Base-by-base conservation (phyloP, 805 yeast genomes). In the Barnettozyma botsteinii region DNA sequence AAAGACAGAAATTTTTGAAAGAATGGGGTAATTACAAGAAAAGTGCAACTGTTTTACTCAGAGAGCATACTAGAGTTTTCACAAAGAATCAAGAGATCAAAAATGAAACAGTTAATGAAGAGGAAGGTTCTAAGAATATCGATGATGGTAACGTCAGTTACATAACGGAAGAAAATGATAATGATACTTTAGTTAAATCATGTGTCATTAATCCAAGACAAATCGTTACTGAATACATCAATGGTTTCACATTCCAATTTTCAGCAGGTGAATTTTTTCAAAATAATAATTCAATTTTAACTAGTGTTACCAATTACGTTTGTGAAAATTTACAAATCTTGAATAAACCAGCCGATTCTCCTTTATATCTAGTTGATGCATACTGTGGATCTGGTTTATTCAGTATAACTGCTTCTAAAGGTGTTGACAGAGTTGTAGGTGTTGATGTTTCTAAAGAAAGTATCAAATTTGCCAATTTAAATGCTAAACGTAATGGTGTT, bases 261-360 rank as follows among this genome's bases (percentile, higher is more conserved):
- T 80, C 88, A 24, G 97, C 97, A 0, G 95, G 96, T 41, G 96
- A 89, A 60, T 93, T 93, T 58, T 93, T 93, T 70, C 98, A 91
- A 64, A 91, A 91, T 65, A 91, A 91, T 64, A 89, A 88, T 61
- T 81, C 95, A 17, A 91, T 93, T 20, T 66, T 93, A 46, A 96
- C 97, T 3, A 60, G 68, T 3, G 94, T 93, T 15, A 83, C 95
- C 5, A 68, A 70, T 30, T 89, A 86, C 57, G 98, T 93, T 14
- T 75, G 81, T 44, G 71, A 77, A 8, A 85, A 86, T 53, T 63
- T 89, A 38, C 67, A 68, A 35, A 52, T 54, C 18, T 60, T 65
- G 2, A 51, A 56, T 5, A 35, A 53, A 33, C 45, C 43, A 4
- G 68, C 66, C 17, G 65, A 61, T 7, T 69, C 67, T 23, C 78